Conservation (phyloP, 768 basidiomycete species). For the Sporobolomyces pararoseus region DNA sequence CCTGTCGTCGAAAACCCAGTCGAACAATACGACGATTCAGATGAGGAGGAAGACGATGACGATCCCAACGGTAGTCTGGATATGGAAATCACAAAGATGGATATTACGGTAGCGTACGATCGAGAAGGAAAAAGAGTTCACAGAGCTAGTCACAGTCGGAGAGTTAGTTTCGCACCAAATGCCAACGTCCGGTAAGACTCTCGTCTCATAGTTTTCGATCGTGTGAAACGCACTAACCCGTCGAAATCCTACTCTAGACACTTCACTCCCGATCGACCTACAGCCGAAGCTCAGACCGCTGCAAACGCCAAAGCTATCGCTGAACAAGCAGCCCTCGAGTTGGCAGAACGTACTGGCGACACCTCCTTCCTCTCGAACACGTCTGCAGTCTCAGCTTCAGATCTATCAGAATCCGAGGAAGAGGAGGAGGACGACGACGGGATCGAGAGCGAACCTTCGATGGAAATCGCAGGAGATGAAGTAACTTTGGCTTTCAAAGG, state of each 20-base stretch:
- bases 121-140: constrained; percentile 12
- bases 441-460: constrained; percentile 23
- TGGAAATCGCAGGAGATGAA: constrained; percentile 40
- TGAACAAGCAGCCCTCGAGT: constrained; percentile 1
- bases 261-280: constrained; percentile 37
- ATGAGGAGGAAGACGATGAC: constrained; percentile 18
- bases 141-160: constrained; percentile 18
- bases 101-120: constrained; percentile 22
- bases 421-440: neutral
- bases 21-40: constrained; percentile 24
- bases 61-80: constrained; percentile 36
- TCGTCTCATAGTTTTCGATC: neutral
- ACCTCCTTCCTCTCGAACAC: constrained; percentile 10
- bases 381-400: neutral
- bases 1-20: constrained; percentile 10
- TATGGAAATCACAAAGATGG: constrained; percentile 27
- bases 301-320: neutral
- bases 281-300: constrained; percentile 30
- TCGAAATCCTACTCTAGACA: constrained; percentile 4
- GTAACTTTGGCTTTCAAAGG: constrained; percentile 32
- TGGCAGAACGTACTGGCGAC: neutral
- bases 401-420: neutral
- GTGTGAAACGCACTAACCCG: neutral
- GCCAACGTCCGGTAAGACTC: constrained; percentile 40
- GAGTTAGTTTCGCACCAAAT: constrained; percentile 43